Base-by-base conservation (phyloP, 176 grass and related monocot species). In the Chrysopogon serrulatus region DNA sequence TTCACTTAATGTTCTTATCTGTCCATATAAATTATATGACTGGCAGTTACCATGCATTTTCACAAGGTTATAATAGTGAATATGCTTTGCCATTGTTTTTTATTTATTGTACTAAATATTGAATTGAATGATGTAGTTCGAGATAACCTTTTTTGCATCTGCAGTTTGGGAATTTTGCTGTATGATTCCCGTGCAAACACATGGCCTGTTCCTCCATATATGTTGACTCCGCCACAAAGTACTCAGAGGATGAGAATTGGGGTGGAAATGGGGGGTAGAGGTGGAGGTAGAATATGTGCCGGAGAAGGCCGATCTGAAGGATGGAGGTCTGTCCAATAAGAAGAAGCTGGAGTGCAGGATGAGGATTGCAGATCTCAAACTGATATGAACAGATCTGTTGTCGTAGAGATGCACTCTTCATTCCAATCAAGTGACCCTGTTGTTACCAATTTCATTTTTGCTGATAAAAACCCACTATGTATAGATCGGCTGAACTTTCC, bases 121-220 rank as follows among this genome's bases (percentile, higher is more conserved):
- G 41, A 76, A 65, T 11, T 34, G 43, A 62, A 27, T 85, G 13
- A 44, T 53, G 40, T 71, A 60, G 39, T 66, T 74, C 62, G 5
- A 6, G 5, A 34, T 53, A 75, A 75, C 18, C 26, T 89, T 54
- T 80, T 42, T 61, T 79, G 14, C 65, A 59, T 83, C 62, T 76
- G 70, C 71, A 98, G 95, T 98, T 98, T 88, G 95, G 95, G 51
- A 98, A 98, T 91, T 80, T 95, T n/a, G 19, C 95, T 92, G 2
- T 98, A 90, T 54, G 92, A 92, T 74, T 93, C 93, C 19, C 95
- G 92, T 83, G 92, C 95, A 87, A 98, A 98, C 85, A 93, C 95
- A 88, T 98, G 95, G 95, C 88, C 95, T 65, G 77, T 86, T 41
- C 95, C 92, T 49, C 89, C 91, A 49, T 95, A 79, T 94, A 91